Conservation (phyloP, 495 filamentous ascomycete genomes). For the Penicillium crystallinum region DNA sequence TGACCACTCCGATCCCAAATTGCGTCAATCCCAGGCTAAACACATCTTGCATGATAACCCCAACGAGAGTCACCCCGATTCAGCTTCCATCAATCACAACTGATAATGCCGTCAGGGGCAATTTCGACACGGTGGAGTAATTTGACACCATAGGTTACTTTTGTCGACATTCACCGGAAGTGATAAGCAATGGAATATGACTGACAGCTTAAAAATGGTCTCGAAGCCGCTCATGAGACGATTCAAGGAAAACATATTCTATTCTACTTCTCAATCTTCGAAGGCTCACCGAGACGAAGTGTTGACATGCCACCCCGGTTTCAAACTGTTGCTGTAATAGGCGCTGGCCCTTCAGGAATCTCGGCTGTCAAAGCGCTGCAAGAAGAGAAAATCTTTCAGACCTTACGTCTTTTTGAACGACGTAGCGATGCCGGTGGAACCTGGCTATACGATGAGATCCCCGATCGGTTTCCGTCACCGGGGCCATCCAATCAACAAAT, state of each 20-base stretch:
- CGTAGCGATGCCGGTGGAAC: constrained; percentile 45
- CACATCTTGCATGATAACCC: neutral
- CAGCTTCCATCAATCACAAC: neutral
- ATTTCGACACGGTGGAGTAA: constrained; percentile 12
- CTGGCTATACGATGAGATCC: constrained; percentile 33
- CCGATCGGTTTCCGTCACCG: constrained; percentile 14
- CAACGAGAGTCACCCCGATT: neutral
- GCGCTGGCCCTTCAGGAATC: constrained; percentile 48
- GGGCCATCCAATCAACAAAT: neutral
- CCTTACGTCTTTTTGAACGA: constrained; percentile 50
- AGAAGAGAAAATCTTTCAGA: constrained; percentile 45
- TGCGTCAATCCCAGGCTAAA: neutral
- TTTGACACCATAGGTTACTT: constrained; percentile 8
- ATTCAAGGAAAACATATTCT: too few species aligned
- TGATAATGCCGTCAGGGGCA: neutral
- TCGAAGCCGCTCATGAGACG: too few species aligned
- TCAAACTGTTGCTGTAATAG: constrained; percentile 44
- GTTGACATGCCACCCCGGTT: constrained; percentile 19
- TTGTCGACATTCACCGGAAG: neutral
- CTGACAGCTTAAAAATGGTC: neutral
- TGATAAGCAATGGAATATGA: neutral
- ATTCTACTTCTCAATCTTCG: neutral
- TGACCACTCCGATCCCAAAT: neutral
- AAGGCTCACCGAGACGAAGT: neutral
- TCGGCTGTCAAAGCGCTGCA: constrained; percentile 49